A percentile compares a stretch with the other conserved stretches of the same genome.
Conservation (phyloP, 495 filamentous ascomycete species). For the Jackrogersella minutella region DNA sequence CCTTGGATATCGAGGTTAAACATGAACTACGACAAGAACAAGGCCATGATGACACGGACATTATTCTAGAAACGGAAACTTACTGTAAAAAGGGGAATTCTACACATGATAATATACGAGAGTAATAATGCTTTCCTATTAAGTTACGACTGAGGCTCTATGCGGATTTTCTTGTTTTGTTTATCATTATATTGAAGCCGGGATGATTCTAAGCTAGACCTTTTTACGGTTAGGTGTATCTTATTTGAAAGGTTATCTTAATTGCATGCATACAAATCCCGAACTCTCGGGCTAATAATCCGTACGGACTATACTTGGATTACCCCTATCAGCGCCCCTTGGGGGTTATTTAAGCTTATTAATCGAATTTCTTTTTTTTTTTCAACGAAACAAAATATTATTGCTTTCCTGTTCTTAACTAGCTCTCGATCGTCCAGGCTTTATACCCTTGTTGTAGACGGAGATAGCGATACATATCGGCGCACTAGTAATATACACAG, state of each 20-base stretch:
- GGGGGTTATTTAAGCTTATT: too few species aligned
- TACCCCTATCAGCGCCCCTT: too few species aligned
- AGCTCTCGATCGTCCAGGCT: not conserved
- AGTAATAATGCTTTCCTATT: not conserved
- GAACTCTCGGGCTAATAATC: not conserved
- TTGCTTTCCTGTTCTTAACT: too few species aligned
- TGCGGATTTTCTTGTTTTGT: not conserved
- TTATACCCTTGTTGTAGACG: not conserved
- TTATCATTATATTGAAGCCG: not conserved
- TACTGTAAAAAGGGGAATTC: conserved; percentile 5
- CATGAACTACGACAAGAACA: not conserved
- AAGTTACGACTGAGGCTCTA: too few species aligned
- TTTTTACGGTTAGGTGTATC: not conserved
- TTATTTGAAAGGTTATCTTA: not conserved
- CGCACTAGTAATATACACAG: not conserved
- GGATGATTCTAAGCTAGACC: not conserved
- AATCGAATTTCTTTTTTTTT: too few species aligned
- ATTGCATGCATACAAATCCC: not conserved
- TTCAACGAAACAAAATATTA: too few species aligned
- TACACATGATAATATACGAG: not conserved
- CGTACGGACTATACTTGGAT: too few species aligned
- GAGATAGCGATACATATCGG: not conserved
- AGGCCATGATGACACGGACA: not conserved
- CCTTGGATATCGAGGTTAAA: not conserved
- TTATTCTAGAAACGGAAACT: conserved; percentile 4